Evolutionary conservation across 2,329 filamentous ascomycete genomes (phyloP).

Genomic region (Geosmithia flava): DNA sequence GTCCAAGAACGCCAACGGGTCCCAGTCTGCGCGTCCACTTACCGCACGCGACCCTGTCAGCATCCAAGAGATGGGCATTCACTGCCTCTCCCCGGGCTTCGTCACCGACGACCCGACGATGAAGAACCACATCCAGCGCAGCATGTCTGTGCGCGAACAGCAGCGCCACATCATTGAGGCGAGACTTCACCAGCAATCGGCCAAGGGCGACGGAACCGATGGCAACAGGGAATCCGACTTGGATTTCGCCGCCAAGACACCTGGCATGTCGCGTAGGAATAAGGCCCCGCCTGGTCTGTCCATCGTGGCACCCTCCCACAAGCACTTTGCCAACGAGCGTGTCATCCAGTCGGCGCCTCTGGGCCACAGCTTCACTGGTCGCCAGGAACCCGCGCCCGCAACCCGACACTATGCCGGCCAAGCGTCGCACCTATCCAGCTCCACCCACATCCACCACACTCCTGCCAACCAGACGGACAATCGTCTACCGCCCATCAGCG

Average conservation of each 20-base stretch:
- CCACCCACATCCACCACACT: constrained; percentile 82
- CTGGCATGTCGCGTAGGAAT: constrained; percentile 59
- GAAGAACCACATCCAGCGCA: constrained; percentile 90
- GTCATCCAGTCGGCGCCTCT: constrained; percentile 95
- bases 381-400: constrained; percentile 64
- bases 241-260: constrained; percentile 54
- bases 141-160: constrained; percentile 84
- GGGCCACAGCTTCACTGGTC: constrained; percentile 87
- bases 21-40: constrained; percentile 57
- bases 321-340: constrained; percentile 84
- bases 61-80: constrained; percentile 87
- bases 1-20: constrained; percentile 33
- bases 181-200: constrained; percentile 76
- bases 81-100: constrained; percentile 90
- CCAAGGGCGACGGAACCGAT: constrained; percentile 56
- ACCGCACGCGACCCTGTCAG: constrained; percentile 68
- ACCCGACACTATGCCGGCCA: constrained; percentile 63
- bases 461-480: constrained; percentile 84
- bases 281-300: constrained; percentile 82
- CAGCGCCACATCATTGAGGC: constrained; percentile 93
- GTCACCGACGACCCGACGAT: constrained; percentile 93
- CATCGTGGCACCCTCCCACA: constrained; percentile 87
- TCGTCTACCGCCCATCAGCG: constrained; percentile 82
- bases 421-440: constrained; percentile 70
- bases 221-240: constrained; percentile 36